phyloP scores from a whole-genome alignment of 1,284 basidiomycete genomes.

The Erythrobasidium hasegawianum region DNA sequence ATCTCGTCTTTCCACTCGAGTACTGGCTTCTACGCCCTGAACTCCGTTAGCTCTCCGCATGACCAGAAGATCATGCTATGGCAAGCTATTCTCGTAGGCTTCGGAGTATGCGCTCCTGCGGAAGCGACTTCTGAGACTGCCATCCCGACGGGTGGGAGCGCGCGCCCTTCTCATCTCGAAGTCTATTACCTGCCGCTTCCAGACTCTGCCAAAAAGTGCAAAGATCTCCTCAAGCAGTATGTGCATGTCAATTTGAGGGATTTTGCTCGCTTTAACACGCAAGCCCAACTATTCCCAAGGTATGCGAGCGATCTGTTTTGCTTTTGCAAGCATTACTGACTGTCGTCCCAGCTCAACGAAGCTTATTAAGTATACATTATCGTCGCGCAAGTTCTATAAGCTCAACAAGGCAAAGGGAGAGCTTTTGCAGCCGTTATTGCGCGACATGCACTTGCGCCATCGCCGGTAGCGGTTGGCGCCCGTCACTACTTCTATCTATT shows the following conservation, averaged over 20 bases:
- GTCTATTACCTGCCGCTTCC: conserved; percentile 4
- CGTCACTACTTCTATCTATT: too few species aligned
- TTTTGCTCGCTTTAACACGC: conserved; percentile 5
- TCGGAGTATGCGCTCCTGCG: conserved; percentile 3
- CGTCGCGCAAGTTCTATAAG: neutral
- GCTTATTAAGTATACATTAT: neutral
- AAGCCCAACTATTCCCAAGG: conserved; percentile 17
- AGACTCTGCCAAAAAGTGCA: conserved; percentile 2
- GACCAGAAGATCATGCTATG: conserved; percentile 28
- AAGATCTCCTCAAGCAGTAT: conserved; percentile 9
- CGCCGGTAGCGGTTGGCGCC: too few species aligned
- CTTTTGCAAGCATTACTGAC: neutral
- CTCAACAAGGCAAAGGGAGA: conserved; percentile 14
- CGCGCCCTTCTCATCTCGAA: conserved; percentile 3
- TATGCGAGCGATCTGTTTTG: neutral
- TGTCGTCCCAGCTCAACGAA: neutral
- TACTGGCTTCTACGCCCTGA: too few species aligned
- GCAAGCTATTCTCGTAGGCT: conserved; percentile 19
- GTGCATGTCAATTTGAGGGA: conserved; percentile 12
- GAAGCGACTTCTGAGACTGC: neutral
- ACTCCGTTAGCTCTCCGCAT: neutral
- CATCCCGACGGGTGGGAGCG: neutral
- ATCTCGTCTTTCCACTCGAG: too few species aligned
- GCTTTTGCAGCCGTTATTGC: conserved; percentile 10
- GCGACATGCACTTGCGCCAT: conserved; percentile 5